These are phyloP conservation scores for Rubia peregrina DNA, from an alignment of 305 asterid genomes.

Conservation along the genomic window DNA sequence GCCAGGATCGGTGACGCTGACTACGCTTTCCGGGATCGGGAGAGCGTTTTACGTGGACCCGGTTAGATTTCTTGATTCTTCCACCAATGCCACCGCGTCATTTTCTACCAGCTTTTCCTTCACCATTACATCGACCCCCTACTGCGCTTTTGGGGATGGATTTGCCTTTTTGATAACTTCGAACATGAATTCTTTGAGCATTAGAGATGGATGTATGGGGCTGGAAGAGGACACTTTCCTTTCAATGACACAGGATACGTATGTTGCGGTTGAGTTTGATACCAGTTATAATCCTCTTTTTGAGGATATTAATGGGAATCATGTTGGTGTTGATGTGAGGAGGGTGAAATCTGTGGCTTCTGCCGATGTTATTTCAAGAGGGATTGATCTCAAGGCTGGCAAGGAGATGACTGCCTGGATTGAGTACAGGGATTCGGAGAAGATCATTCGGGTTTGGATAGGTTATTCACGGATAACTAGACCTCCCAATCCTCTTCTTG, in stretches of 20 bases:
- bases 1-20: conserved; percentile 13
- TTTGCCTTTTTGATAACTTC: conserved; percentile 58
- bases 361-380: conserved; percentile 30
- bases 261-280: conserved; percentile 64
- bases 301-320: conserved; percentile 49
- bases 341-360: conserved; percentile 38
- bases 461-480: conserved; percentile 29
- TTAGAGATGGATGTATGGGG: conserved; percentile 53
- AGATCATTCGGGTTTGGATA: conserved; percentile 50
- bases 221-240: conserved; percentile 29
- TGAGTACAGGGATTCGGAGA: conserved; percentile 48
- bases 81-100: conserved; percentile 45
- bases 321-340: conserved; percentile 50
- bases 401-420: conserved; percentile 50
- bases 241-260: conserved; percentile 27
- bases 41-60: conserved; percentile 56
- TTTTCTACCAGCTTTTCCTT: conserved; percentile 68
- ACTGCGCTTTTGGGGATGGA: conserved; percentile 77
- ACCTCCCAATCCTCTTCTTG: conserved; percentile 51
- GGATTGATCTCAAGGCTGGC: conserved; percentile 44
- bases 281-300: conserved; percentile 39
- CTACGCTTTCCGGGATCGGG: conserved; percentile 38
- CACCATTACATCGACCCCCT: conserved; percentile 30
- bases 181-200: conserved; percentile 29
- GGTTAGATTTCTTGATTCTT: conserved; percentile 52